phyloP scores from a whole-genome alignment of 306 rosid genomes.

The Glycine tomentella region DNA sequence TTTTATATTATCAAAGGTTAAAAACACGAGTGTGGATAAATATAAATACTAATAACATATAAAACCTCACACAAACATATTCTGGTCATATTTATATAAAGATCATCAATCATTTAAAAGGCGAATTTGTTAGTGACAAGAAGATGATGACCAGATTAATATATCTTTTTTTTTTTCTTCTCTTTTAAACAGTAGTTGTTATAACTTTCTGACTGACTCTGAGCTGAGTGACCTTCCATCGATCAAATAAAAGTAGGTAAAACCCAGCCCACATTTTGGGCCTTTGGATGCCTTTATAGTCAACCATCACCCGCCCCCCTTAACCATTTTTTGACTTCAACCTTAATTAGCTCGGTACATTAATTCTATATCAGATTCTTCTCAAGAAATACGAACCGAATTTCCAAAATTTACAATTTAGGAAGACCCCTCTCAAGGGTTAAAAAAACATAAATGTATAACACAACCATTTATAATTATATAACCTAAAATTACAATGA shows the following conservation, averaged over 20 bases:
- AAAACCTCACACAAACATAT: too few relatives aligned
- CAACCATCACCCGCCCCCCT: slow-evolving; percentile 51
- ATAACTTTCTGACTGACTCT: background rate
- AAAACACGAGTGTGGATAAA: too few relatives aligned
- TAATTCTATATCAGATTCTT: background rate
- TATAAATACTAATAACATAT: too few relatives aligned
- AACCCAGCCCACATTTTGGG: slow-evolving; percentile 18
- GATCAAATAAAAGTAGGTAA: slow-evolving; percentile 41
- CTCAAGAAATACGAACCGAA: too few relatives aligned
- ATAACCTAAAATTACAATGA: too few relatives aligned
- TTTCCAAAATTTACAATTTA: too few relatives aligned
- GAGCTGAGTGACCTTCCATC: background rate
- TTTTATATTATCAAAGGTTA: too few relatives aligned
- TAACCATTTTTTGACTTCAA: slow-evolving; percentile 49
- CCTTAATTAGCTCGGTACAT: background rate
- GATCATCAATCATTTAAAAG: slow-evolving; percentile 16
- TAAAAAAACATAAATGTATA: too few relatives aligned
- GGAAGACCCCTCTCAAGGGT: too few relatives aligned
- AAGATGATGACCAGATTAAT: background rate
- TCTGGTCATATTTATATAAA: background rate
- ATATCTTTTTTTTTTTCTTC: background rate
- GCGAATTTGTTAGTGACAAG: background rate
- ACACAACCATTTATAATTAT: too few relatives aligned
- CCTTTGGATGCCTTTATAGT: slow-evolving; percentile 45
- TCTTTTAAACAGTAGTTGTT: background rate